These are phyloP conservation scores for Platanthera guangdongensis DNA, from an alignment of 106 monocot genomes.

Conservation along the genomic window DNA sequence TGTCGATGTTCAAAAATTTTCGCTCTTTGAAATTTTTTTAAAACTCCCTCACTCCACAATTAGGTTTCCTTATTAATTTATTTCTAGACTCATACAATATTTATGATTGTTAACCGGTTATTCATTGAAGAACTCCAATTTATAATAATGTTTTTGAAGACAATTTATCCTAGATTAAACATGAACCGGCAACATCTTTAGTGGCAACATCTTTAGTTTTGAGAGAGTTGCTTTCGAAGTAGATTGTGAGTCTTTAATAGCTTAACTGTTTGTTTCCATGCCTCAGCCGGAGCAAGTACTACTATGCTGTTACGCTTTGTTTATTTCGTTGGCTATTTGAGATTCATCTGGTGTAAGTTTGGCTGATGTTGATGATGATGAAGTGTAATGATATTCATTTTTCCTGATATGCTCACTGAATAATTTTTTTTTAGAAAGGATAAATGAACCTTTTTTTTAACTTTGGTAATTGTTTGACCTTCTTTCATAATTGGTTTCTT, in stretches of 20 bases:
- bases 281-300: not conserved
- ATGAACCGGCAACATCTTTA: not conserved
- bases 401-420: not conserved
- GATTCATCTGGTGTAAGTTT: not conserved
- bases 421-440: not conserved
- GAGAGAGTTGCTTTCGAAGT: not conserved
- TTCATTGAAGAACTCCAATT: too few relatives aligned
- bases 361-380: too few relatives aligned
- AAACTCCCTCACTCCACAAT: too few relatives aligned
- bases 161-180: not conserved
- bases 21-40: too few relatives aligned
- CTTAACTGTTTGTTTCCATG: not conserved
- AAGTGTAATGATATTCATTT: not conserved
- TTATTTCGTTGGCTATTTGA: not conserved
- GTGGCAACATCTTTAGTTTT: not conserved
- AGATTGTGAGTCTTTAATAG: not conserved
- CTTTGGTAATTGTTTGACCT: not conserved
- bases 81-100: too few relatives aligned
- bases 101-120: too few relatives aligned
- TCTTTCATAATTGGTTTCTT: not conserved
- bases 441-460: not conserved
- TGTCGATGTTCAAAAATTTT: too few relatives aligned
- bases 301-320: not conserved
- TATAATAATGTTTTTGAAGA: too few relatives aligned
- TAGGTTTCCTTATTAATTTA: too few relatives aligned